phyloP scores from a whole-genome alignment of 78 protist genomes.

The Speleostelium caveatum region DNA sequence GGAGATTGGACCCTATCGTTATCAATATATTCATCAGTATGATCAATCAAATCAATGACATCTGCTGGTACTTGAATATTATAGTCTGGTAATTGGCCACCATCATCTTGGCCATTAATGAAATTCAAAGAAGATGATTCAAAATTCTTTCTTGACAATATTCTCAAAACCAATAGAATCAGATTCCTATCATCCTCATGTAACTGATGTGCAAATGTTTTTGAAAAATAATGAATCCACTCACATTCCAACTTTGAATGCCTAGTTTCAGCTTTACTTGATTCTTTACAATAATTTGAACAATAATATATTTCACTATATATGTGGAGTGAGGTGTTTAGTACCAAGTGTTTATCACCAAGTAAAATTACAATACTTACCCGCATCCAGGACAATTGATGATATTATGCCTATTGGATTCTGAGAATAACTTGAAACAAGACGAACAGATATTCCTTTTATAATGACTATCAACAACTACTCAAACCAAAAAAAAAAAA shows the following conservation, averaged over 20 bases:
- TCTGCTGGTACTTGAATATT: constrained; percentile 10
- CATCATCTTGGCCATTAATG: background rate
- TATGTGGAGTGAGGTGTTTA: background rate
- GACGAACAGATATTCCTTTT: constrained; percentile 55
- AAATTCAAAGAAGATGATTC: constrained; percentile 5
- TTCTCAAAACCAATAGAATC: constrained; percentile 23
- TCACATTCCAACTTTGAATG: constrained; percentile 43
- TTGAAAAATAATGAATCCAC: constrained; percentile 40
- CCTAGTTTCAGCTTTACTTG: constrained; percentile 10
- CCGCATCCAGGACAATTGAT: constrained; percentile 56
- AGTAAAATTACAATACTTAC: background rate
- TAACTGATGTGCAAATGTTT: constrained; percentile 27
- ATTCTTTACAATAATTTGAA: constrained; percentile 32
- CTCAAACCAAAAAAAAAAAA: background rate
- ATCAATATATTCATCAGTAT: constrained; percentile 35
- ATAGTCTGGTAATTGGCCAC: background rate
- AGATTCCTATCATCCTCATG: constrained; percentile 55
- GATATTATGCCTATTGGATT: constrained; percentile 54
- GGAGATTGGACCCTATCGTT: background rate
- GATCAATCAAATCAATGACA: constrained; percentile 54
- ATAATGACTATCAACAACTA: constrained; percentile 28
- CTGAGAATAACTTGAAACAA: constrained; percentile 42
- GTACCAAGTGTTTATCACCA: background rate
- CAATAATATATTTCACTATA: constrained; percentile 46
- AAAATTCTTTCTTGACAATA: constrained; percentile 11